phyloP scores from a whole-genome alignment of 768 basidiomycete species.

The Leucosporidium creatinivorum region DNA sequence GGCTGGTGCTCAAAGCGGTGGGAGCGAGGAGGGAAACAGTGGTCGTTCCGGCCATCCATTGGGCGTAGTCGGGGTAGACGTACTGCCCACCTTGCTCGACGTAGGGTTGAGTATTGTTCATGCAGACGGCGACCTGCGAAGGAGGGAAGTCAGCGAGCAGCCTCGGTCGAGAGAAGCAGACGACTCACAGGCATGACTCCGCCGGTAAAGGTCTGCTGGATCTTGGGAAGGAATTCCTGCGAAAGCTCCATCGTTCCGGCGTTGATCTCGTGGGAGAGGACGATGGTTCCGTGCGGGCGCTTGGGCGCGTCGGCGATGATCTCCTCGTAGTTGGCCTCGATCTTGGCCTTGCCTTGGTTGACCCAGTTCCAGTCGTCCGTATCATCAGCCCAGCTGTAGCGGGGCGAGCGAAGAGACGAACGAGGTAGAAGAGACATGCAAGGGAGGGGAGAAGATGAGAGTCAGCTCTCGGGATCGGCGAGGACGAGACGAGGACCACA shows the following conservation, averaged over 20 bases:
- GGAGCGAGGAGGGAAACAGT: slow-evolving; percentile 23
- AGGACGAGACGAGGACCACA: background rate
- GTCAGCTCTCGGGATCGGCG: background rate
- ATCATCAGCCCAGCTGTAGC: slow-evolving; percentile 18
- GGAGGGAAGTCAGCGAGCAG: too few species aligned
- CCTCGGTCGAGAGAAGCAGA: background rate
- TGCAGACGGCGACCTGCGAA: slow-evolving; percentile 32
- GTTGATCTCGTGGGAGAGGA: slow-evolving; percentile 21
- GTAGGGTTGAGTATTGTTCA: slow-evolving; percentile 41
- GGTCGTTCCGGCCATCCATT: slow-evolving; percentile 16
- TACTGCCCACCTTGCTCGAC: slow-evolving; percentile 30
- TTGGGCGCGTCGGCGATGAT: slow-evolving; percentile 36
- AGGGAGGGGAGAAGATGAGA: background rate
- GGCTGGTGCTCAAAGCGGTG: slow-evolving; percentile 9
- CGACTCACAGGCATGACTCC: slow-evolving; percentile 38
- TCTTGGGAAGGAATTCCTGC: slow-evolving; percentile 35
- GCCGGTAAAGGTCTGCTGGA: slow-evolving; percentile 38
- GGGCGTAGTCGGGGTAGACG: slow-evolving; percentile 27
- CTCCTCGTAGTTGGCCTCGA: slow-evolving; percentile 39
- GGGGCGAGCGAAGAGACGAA: background rate
- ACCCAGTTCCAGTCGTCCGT: slow-evolving; percentile 25
- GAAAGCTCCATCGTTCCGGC: slow-evolving; percentile 42
- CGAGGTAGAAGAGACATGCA: background rate
- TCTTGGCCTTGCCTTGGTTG: slow-evolving; percentile 10
- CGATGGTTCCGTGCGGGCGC: slow-evolving; percentile 37